Evolutionary conservation across 805 yeast genomes (phyloP).

Genomic region (Suhomyces emberorum): DNA sequence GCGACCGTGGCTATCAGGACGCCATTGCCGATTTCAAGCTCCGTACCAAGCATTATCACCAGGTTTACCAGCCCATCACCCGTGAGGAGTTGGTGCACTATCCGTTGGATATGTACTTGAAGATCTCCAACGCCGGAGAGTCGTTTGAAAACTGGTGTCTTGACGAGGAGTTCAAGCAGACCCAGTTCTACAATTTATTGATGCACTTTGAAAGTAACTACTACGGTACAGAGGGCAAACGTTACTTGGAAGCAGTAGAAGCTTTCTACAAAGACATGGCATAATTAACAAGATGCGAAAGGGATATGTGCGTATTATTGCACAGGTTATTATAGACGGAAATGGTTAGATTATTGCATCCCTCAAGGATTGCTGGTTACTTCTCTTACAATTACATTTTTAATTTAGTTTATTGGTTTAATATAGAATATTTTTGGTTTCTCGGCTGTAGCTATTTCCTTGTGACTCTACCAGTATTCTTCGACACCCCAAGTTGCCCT

Average conservation of each 20-base stretch:
- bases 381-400: too few relatives aligned
- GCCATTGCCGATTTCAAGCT: conserved; percentile 60
- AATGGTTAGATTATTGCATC: too few relatives aligned
- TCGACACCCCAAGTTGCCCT: too few relatives aligned
- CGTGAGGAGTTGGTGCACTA: conserved; percentile 21
- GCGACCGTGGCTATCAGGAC: conserved; percentile 44
- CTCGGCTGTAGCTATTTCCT: too few relatives aligned
- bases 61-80: conserved; percentile 30
- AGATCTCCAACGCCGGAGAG: conserved; percentile 28
- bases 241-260: conserved; percentile 24
- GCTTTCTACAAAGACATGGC: conserved; percentile 23
- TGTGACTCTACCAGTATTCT: too few relatives aligned
- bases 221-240: conserved; percentile 19
- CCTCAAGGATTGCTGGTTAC: too few relatives aligned
- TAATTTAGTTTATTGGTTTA: too few relatives aligned
- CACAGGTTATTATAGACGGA: too few relatives aligned
- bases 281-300: too few relatives aligned
- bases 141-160: conserved; percentile 15
- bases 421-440: too few relatives aligned
- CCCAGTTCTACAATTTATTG: conserved; percentile 6
- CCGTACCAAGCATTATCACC: conserved; percentile 51
- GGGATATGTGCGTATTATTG: too few relatives aligned
- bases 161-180: conserved; percentile 16
- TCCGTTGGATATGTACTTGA: conserved; percentile 20
- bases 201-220: conserved; percentile 16